Base-by-base conservation (phyloP, 192 early-diverging fungal species). In the Thoreauomyces humboldtii region DNA sequence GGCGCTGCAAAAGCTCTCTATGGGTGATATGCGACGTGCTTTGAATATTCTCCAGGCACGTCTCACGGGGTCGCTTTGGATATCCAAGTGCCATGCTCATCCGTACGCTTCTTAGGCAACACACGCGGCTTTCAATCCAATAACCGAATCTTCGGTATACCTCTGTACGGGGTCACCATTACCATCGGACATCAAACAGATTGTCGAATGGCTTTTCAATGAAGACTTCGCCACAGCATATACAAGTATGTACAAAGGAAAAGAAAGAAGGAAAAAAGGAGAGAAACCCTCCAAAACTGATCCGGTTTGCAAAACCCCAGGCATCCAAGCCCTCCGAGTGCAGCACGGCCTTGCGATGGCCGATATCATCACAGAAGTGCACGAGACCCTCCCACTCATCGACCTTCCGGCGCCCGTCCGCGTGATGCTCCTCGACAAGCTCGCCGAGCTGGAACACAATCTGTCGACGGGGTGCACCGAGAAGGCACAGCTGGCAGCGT, bases 1-100 rank as follows among this genome's bases (percentile, higher is more conserved):
- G 25, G 94, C 97, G 19, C 75, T 99, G 21, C 70, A 97, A 42
- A 82, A 78, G 52, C 72, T 99, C 0, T 92, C 91, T 0, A 80
- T 86, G 45, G 95, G 97, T n/a, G 97, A 99, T 72, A 99, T 99
- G 97, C 85, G 97, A 63, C 81, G 92, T 21, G 91, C 92, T 6
- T 77, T 99, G 33, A 99, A 99, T 73, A 92, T 99, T 38, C 74
- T 98, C 42, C 97, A 96, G 76, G 87, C 83, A 64, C n/a, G 22
- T 9, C n/a, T 12, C 38, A 41, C 38, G 9, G 38, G n/a, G 11
- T 41, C 38, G n/a, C 11, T n/a, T 41, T 41, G 38, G n/a, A 41
- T 41, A 27, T 59, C 0, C 28, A 48, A 19, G 22, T 7, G 25
- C 33, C 11, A 31, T 14, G 19, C 19, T 24, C 2, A 2, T 58